A percentile compares a stretch with the other conserved stretches of the same genome.
Evolutionary conservation across 768 basidiomycete species (phyloP).

Genomic region (Rhizopogon vulgaris): DNA sequence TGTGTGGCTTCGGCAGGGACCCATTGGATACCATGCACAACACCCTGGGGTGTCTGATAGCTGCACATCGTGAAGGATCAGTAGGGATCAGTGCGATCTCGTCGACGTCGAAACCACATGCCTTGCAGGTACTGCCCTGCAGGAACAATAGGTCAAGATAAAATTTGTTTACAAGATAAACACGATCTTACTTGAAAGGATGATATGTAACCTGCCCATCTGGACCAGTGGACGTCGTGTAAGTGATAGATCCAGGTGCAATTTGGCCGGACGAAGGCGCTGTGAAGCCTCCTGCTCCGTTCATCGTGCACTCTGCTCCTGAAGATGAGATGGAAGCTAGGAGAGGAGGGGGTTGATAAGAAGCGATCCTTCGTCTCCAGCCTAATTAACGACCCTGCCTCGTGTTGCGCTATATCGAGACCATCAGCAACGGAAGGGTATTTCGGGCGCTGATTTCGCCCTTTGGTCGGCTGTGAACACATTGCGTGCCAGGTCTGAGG

Average conservation of each 20-base stretch:
- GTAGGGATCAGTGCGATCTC: conserved; percentile 11
- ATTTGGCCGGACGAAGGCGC: conserved; percentile 37
- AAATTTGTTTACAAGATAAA: conserved; percentile 1
- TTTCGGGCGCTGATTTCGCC: conserved; percentile 11
- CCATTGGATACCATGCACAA: conserved; percentile 60
- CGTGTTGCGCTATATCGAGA: conserved; percentile 27
- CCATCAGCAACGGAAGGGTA: conserved; percentile 10
- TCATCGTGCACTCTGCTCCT: conserved; percentile 13
- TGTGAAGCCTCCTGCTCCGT: conserved; percentile 17
- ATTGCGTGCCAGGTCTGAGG: not conserved
- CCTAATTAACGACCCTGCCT: conserved; percentile 19
- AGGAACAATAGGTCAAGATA: conserved; percentile 7
- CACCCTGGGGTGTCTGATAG: conserved; percentile 64
- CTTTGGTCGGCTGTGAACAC: not conserved
- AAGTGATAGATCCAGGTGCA: conserved; percentile 63
- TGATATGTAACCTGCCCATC: conserved; percentile 66
- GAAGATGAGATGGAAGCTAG: conserved; percentile 7
- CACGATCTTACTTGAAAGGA: conserved; percentile 57
- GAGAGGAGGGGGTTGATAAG: conserved; percentile 6
- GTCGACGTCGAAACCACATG: conserved; percentile 22
- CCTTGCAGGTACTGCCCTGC: conserved; percentile 72
- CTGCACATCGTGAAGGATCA: conserved; percentile 29
- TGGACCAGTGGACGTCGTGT: conserved; percentile 55
- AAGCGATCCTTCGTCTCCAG: conserved; percentile 13
- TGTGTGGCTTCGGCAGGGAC: conserved; percentile 66